Conservation (phyloP, 441 rosid species). For the Adansonia rubrostipa region DNA sequence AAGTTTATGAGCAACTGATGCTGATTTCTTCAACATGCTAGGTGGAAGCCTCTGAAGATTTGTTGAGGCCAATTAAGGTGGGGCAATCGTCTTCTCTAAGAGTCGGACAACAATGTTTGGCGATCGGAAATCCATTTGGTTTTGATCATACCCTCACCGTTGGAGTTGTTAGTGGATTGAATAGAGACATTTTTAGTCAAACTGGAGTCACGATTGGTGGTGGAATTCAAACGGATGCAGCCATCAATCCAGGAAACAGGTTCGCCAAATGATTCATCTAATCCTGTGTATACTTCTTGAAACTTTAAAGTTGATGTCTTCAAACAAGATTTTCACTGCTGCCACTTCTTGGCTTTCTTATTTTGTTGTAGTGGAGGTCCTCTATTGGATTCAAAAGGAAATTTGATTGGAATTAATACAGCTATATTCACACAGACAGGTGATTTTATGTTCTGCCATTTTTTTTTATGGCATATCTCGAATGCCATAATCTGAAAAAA, state of each 20-base stretch:
- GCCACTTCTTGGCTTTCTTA: constrained; percentile 23
- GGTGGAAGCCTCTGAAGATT: constrained; percentile 84
- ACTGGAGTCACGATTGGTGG: constrained; percentile 93
- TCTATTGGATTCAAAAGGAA: constrained; percentile 86
- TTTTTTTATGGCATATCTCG: not conserved
- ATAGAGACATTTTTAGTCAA: constrained; percentile 88
- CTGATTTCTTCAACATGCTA: constrained; percentile 37
- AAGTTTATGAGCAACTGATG: constrained; percentile 8
- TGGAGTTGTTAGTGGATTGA: constrained; percentile 91
- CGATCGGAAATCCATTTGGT: constrained; percentile 98
- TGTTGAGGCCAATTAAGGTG: constrained; percentile 76
- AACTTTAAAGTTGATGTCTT: not conserved
- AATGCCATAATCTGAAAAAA: constrained; percentile 9
- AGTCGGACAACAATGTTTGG: constrained; percentile 96
- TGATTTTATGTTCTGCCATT: constrained; percentile 14
- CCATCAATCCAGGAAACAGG: constrained; percentile 99
- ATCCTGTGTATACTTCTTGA: not conserved
- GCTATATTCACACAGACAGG: constrained; percentile 95
- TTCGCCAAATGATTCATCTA: constrained; percentile 28
- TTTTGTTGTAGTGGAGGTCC: constrained; percentile 82
- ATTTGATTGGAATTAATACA: constrained; percentile 86
- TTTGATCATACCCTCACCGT: constrained; percentile 95
- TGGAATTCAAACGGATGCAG: constrained; percentile 98
- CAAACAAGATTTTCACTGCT: constrained; percentile 9
- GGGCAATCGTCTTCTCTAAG: constrained; percentile 77